These are phyloP conservation scores for Telfairia occidentalis DNA, from an alignment of 331 rosid species.

Conservation along the genomic window DNA sequence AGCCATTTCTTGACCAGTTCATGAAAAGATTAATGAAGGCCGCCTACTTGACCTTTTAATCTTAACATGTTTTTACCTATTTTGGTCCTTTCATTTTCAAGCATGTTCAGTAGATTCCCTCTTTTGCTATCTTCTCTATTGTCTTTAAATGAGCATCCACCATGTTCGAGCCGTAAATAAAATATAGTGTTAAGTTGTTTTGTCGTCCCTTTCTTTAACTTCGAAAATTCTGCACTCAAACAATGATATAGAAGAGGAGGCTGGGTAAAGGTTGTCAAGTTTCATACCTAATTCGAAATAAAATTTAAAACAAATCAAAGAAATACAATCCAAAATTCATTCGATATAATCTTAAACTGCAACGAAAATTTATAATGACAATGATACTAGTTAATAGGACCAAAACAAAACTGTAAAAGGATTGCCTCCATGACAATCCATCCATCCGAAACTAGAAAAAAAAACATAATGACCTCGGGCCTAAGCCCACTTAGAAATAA, in stretches of 20 bases:
- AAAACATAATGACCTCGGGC: background rate
- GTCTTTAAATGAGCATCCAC: background rate
- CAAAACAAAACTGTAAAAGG: slow-evolving; percentile 14
- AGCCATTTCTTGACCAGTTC: background rate
- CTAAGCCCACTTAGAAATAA: background rate
- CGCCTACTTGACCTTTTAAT: background rate
- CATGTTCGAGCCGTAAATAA: background rate
- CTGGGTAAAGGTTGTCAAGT: background rate
- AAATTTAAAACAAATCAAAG: background rate
- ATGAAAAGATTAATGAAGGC: background rate
- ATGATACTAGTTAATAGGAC: background rate
- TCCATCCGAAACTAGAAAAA: background rate
- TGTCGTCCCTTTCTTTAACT: background rate
- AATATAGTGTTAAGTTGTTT: background rate
- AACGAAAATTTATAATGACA: background rate
- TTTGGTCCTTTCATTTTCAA: background rate
- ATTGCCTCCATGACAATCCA: background rate
- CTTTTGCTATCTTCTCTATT: background rate
- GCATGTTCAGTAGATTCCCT: background rate
- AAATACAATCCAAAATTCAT: slow-evolving; percentile 6
- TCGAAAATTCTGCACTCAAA: background rate
- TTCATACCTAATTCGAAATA: background rate
- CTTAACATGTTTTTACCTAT: background rate
- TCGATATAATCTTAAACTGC: background rate
- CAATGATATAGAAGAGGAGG: background rate